Evolutionary conservation across 1,139 yeast genomes (phyloP), one percentile per base, ranked within the genome.

Genomic region (Yamadazyma diospyri): DNA sequence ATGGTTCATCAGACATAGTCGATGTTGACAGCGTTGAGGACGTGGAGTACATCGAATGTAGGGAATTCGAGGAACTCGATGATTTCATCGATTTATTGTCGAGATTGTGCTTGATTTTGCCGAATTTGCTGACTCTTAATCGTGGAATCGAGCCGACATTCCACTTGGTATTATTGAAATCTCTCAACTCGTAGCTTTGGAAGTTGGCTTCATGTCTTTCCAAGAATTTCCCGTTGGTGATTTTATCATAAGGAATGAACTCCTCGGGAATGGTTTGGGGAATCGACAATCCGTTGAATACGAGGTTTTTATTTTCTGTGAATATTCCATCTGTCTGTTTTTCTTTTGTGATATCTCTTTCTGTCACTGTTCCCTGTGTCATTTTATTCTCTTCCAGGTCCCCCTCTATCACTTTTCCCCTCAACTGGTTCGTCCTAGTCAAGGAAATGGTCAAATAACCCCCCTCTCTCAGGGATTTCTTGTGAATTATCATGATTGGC

Each of bases 91-190:
- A 20, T 17, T 19, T 5, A 23, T 16, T 13, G 22, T 39, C 40
- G 10, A 55, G 27, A 22, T 33, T 47, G 18, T 40, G 43, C 34
- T 43, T 50, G 4, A 56, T 18, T 31, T 43, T 45, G 19, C 48
- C 46, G 30, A 47, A 34, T 39, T 40, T 46, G 35, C 59, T 46
- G 20, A 32, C 34, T 38, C 50, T 43, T 15, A 60, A 61, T 29
- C 70, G 50, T 2, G 77, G 74, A 6, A 71, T 63, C 2, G 73
- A 59, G 0, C 79, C 78, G 15, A 73, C 52, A 33, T 58, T 59
- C 74, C 74, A 72, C 25, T 45, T 48, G 8, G 35, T 31, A 23
- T 55, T 54, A 27, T 49, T 45, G 13, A 53, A 49, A 37, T 59
- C 66, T 16, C 52, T 46, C 32, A 61, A 45, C 38, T 58, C 67